Conservation (phyloP, 495 filamentous ascomycete species). For the Oleoguttula mirabilis region DNA sequence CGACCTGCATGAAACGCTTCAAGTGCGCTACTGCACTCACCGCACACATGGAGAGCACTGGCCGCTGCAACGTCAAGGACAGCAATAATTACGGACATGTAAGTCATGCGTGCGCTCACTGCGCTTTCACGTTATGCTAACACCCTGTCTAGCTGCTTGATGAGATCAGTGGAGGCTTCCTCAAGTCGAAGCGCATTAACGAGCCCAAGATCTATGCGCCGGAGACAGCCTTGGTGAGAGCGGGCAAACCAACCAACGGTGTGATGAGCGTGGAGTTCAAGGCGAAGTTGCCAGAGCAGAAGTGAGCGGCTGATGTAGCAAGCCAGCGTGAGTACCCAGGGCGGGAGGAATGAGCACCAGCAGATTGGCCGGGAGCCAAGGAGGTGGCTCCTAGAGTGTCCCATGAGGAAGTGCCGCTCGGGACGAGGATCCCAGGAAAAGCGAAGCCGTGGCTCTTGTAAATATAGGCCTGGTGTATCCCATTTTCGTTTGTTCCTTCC, state of each 20-base stretch:
- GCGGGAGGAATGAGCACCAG: too few relatives aligned
- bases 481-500: too few relatives aligned
- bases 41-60: constrained; percentile 39
- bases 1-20: constrained; percentile 37
- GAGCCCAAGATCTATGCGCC: background rate
- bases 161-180: constrained; percentile 39
- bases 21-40: constrained; percentile 33
- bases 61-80: constrained; percentile 35
- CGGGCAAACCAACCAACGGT: constrained; percentile 1
- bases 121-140: background rate
- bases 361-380: too few relatives aligned
- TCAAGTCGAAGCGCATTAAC: constrained; percentile 9
- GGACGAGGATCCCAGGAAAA: too few relatives aligned
- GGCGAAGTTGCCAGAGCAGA: background rate
- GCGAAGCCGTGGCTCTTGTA: too few relatives aligned
- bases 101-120: background rate
- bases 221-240: constrained; percentile 1
- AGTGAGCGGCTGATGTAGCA: background rate
- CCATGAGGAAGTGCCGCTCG: too few relatives aligned
- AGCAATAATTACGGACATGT: constrained; percentile 21
- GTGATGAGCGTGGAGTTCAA: constrained; percentile 10
- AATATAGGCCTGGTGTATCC: too few relatives aligned
- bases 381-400: too few relatives aligned
- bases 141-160: constrained; percentile 30
- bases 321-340: background rate